Base-by-base conservation (phyloP, 495 filamentous ascomycete genomes). In the Penicillium coprophilum region DNA sequence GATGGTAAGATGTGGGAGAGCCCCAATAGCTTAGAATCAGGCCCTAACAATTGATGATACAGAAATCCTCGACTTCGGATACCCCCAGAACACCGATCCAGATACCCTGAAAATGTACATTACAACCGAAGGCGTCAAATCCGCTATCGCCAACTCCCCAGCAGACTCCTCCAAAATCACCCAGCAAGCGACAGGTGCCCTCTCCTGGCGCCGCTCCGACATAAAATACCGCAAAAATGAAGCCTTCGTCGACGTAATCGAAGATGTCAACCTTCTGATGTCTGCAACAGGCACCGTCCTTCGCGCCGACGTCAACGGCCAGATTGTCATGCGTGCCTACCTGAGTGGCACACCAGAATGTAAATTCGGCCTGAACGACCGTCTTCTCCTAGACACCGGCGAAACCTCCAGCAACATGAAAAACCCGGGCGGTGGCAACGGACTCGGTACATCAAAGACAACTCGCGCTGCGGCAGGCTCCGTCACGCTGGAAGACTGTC, bases 31-130 rank as follows among this genome's bases (percentile, higher is more conserved):
- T 8, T n/a, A 17, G 13, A 52, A 49, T 1, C 1, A 39, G 7
- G 13, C 11, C 28, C 49, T 49, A 28, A 46, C 38, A 19, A 53
- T 34, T 19, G 30, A n/a, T 23, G 15, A 10, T 4, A 39, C 66
- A 97, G 94, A 99, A 75, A 96, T 99, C 63, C 84, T 99, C 66
- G 95, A 99, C 74, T 99, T 97, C 69, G 95, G 95, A 64, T 99
- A 99, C 71, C 95, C 95, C 49, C 95, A 99, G 71, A 97, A 97
- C 72, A 97, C 95, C 61, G 95, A 99, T 77, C 93, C 92, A 39
- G 95, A 99, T 69, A 99, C 95, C 17, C 81, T 99, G 56, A 99
- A 97, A 78, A 97, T 97, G 93, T 97, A 99, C 78, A 99, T 99
- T 74, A 99, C 95, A 13, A 97, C 95, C 46, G 95, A 99, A 76